Evolutionary conservation across 441 rosid genomes (phyloP), one percentile per base, ranked within the genome.

Genomic region (Gossypium lobatum): DNA sequence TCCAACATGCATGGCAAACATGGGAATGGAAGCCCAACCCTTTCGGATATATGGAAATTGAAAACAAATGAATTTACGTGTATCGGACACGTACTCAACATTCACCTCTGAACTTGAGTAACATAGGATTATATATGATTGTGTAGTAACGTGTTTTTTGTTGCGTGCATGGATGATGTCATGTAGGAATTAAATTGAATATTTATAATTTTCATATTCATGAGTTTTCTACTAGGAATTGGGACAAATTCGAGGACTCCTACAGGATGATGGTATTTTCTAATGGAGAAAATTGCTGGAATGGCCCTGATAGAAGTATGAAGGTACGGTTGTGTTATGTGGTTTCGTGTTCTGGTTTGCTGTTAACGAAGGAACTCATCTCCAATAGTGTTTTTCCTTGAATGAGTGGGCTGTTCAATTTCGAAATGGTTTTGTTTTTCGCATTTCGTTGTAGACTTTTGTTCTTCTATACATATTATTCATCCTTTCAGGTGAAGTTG

Each of bases 201-300:
- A 59, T 72, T 26, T 20, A 11, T 67, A 65, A 28, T 59, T 72
- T 21, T 76, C 25, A 21, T 70, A 59, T 75, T 8, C 57, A 2
- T 31, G 58, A 18, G 58, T 13, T 23, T 7, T 66, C 18, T 26
- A 64, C 72, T 80, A 95, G 99, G 88, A 80, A 77, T 5, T 95
- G 98, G 97, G 92, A 92, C 62, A 89, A 91, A 82, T 92, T 92
- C 21, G 97, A 93, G 76, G 91, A 88, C 46, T 86, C 91, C 0
- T 82, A 90, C 84, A 81, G 80, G 16, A 58, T 62, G 73, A 88
- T 96, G 99, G 52, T 87, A 63, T 96, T 90, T 79, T 84, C 91
- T 64, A 83, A 81, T 68, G 99, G 98, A 1, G 99, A 96, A 5
- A 84, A 66, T 75, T 93, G 98, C 84, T 96, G 99, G 98, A 96